Conservation (phyloP, 2,329 filamentous ascomycete genomes). For the Stemphylium beticola region DNA sequence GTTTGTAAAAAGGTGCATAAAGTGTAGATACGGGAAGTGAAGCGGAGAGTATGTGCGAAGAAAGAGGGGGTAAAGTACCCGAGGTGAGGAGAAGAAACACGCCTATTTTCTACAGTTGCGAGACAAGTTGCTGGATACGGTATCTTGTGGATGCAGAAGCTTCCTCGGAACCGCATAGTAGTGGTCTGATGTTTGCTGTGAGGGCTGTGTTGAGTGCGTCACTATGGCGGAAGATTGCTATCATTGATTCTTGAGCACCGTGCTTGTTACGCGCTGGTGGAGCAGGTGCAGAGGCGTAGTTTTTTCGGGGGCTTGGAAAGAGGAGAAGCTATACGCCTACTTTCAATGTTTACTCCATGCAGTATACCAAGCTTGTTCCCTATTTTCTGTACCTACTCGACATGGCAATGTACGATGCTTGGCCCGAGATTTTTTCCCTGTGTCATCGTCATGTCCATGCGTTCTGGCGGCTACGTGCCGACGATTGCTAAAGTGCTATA, state of each 20-base stretch:
- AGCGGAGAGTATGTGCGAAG: neutral
- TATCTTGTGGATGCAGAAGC: neutral
- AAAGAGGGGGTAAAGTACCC: constrained; percentile 1
- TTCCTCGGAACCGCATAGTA: neutral
- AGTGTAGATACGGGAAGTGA: no score
- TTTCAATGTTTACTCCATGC: constrained; percentile 7
- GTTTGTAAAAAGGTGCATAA: no score
- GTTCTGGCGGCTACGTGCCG: no score
- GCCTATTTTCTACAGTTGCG: constrained; percentile 11
- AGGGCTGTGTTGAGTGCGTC: no score
- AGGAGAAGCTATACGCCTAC: constrained; percentile 13
- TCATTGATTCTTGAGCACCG: no score
- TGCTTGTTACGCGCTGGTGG: neutral
- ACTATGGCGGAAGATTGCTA: no score
- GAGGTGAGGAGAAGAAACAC: constrained; percentile 13
- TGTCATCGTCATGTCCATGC: neutral
- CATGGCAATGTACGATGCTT: neutral
- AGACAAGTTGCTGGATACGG: constrained; percentile 9
- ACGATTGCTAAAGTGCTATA: no score
- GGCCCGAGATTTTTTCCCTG: neutral
- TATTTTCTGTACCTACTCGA: constrained; percentile 2
- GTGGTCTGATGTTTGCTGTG: neutral
- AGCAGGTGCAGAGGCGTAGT: neutral
- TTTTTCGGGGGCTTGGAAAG: neutral
- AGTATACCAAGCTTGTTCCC: neutral